Percentiles rank a stretch among this genome's conserved stretches.
Evolutionary conservation across 2,329 filamentous ascomycete species (phyloP).

Genomic region (Colletotrichum sp.): DNA sequence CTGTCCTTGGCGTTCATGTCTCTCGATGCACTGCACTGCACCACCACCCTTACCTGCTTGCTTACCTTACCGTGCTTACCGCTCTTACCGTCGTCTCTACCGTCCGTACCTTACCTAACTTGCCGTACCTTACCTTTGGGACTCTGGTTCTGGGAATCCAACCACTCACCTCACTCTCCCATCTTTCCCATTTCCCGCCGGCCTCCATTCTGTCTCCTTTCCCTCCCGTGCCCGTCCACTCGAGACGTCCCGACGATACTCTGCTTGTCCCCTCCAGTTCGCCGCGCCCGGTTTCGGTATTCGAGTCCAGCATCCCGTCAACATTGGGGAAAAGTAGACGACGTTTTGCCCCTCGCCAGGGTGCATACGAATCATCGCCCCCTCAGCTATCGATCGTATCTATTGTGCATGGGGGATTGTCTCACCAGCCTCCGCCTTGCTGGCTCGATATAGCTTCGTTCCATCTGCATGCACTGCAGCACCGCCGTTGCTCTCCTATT

Average conservation of each 20-base stretch:
- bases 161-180: not conserved
- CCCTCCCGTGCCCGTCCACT: not conserved
- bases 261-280: not conserved
- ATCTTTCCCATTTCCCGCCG: not conserved
- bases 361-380: not conserved
- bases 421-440: not conserved
- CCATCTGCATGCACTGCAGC: slow-evolving; percentile 14
- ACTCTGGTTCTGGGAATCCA: not conserved
- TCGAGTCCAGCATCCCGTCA: not conserved
- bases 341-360: not conserved
- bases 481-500: slow-evolving; percentile 7
- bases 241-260: not conserved
- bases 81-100: not conserved
- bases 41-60: not conserved
- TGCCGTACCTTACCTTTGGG: not conserved
- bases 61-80: not conserved
- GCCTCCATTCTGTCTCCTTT: not conserved
- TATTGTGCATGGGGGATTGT: not conserved
- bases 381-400: not conserved
- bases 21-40: not conserved
- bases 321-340: not conserved
- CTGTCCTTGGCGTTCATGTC: not conserved
- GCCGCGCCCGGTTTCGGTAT: not conserved
- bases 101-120: not conserved
- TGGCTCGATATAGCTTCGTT: slow-evolving; percentile 12